Percentiles rank a stretch among this genome's conserved stretches.
Evolutionary conservation across 73 alveolate genomes (phyloP).

Genomic region (Blepharisma japonicum): DNA sequence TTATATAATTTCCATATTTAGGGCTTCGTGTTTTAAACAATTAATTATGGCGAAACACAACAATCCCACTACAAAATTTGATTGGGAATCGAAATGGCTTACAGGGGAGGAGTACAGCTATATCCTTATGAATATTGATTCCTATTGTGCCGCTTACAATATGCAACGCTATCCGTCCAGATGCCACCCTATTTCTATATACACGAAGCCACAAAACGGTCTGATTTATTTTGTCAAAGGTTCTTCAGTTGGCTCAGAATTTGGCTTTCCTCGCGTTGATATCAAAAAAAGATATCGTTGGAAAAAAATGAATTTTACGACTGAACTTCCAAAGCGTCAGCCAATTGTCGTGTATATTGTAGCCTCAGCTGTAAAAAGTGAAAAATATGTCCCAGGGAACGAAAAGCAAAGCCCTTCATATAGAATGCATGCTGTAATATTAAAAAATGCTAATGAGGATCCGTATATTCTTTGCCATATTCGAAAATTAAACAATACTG

Average conservation of each 20-base stretch:
- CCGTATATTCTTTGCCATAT: slow-evolving; percentile 25
- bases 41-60: too few relatives aligned
- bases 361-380: slow-evolving; percentile 61
- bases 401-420: slow-evolving; percentile 51
- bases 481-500: not conserved
- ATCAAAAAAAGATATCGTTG: slow-evolving; percentile 53
- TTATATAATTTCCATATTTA: too few relatives aligned
- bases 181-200: slow-evolving; percentile 58
- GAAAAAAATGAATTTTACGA: slow-evolving; percentile 76
- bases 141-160: slow-evolving; percentile 38
- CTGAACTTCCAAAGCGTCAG: slow-evolving; percentile 59
- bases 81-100: slow-evolving; percentile 63
- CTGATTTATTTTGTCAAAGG: slow-evolving; percentile 65
- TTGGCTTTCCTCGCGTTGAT: slow-evolving; percentile 66
- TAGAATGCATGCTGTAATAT: slow-evolving; percentile 67
- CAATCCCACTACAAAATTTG: slow-evolving; percentile 29
- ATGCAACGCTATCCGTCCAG: slow-evolving; percentile 34
- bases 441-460: slow-evolving; percentile 19
- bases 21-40: too few relatives aligned
- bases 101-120: slow-evolving; percentile 65
- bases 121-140: slow-evolving; percentile 44
- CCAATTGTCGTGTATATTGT: slow-evolving; percentile 64
- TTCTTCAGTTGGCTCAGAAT: slow-evolving; percentile 52
- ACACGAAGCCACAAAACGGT: slow-evolving; percentile 56
- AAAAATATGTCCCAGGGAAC: not conserved